phyloP scores from a whole-genome alignment of 148 eudicot genomes.

The Tetragonia tetragonoides region DNA sequence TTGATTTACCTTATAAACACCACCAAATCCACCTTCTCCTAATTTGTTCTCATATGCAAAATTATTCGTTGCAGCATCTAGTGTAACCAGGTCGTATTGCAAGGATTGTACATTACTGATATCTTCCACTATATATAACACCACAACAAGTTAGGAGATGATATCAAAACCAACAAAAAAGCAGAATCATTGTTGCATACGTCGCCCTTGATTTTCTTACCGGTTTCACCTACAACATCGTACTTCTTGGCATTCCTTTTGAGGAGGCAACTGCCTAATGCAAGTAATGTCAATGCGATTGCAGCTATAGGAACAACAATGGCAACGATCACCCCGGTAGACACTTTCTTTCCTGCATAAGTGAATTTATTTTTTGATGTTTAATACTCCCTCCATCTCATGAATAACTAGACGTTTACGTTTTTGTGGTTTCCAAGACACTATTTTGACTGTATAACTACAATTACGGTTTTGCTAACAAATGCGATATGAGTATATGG shows the following conservation, averaged over 20 bases:
- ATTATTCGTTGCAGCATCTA: slow-evolving; percentile 22
- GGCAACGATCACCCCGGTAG: not conserved
- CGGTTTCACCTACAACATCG: not conserved
- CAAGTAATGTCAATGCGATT: not conserved
- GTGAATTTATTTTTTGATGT: too few species aligned
- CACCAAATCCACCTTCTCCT: slow-evolving; percentile 35
- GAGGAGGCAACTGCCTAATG: not conserved
- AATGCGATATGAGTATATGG: too few species aligned
- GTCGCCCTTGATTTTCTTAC: too few species aligned
- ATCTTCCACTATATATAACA: not conserved
- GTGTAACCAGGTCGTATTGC: slow-evolving; percentile 15
- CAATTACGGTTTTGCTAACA: too few species aligned
- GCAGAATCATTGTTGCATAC: too few species aligned
- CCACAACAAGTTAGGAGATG: too few species aligned
- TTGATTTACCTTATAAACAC: slow-evolving; percentile 23
- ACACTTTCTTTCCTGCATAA: not conserved
- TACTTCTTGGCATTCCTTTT: not conserved
- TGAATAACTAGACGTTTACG: too few species aligned
- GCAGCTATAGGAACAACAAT: not conserved
- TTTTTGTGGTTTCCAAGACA: too few species aligned
- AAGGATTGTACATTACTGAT: slow-evolving; percentile 8
- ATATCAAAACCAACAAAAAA: too few species aligned
- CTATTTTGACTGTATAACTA: too few species aligned
- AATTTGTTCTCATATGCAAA: slow-evolving; percentile 24
- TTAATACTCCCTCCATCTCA: too few species aligned